A percentile compares a stretch with the other conserved stretches of the same genome.
Evolutionary conservation across 2,329 filamentous ascomycete species (phyloP).

Genomic region (Diaporthe citri): DNA sequence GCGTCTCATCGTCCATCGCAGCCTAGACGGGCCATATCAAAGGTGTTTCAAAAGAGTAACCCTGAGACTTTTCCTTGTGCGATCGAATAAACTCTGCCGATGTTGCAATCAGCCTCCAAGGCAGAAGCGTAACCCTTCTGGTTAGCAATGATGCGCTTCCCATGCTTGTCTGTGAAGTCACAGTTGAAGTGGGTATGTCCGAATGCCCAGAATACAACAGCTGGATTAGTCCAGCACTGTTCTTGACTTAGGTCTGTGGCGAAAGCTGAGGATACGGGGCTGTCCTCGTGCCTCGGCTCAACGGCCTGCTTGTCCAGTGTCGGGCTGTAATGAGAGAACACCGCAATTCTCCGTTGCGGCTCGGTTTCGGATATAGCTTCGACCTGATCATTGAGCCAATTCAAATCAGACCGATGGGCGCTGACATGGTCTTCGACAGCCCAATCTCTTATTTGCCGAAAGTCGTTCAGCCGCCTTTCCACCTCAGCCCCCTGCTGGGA

Average conservation of each 20-base stretch:
- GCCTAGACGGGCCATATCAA: too few relatives aligned
- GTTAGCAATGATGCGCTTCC: not conserved
- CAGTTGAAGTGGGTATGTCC: conserved; percentile 64
- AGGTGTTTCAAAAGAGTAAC: not conserved
- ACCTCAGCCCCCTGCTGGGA: not conserved
- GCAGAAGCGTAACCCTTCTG: not conserved
- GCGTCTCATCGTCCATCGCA: too few relatives aligned
- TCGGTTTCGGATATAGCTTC: not conserved
- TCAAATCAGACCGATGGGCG: not conserved
- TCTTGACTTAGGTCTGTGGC: conserved; percentile 53
- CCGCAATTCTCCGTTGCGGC: not conserved
- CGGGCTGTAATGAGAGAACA: conserved; percentile 44
- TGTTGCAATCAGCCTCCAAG: not conserved
- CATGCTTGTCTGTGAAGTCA: conserved; percentile 46
- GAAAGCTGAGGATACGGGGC: conserved; percentile 50
- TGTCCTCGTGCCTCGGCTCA: conserved; percentile 37
- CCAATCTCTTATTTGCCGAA: not conserved
- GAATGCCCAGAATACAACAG: conserved; percentile 60
- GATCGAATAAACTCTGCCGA: not conserved
- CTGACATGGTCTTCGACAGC: not conserved
- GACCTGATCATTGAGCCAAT: conserved; percentile 1
- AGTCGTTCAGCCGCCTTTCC: not conserved
- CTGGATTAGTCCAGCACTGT: conserved; percentile 50
- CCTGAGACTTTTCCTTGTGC: not conserved
- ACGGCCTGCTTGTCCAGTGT: conserved; percentile 30